Conservation (phyloP, 805 yeast species). For the Schwanniomyces vanrijiae region DNA sequence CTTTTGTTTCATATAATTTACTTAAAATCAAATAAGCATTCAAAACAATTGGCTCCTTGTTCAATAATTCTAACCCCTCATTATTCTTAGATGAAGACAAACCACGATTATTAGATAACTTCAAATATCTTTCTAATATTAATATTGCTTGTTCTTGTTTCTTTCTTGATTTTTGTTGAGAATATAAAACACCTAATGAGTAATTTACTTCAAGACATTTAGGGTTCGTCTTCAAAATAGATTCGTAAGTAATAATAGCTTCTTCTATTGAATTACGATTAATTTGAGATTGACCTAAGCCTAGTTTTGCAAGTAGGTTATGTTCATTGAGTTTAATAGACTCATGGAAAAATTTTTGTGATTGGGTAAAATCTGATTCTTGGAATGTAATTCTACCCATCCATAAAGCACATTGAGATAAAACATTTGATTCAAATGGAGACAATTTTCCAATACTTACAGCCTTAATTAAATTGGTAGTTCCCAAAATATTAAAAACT, state of each 20-base stretch:
- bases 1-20: slow-evolving; percentile 64
- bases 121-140: slow-evolving; percentile 68
- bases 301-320: slow-evolving; percentile 71
- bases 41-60: slow-evolving; percentile 56
- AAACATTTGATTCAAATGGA: slow-evolving; percentile 26
- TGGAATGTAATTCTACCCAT: slow-evolving; percentile 74
- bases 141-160: slow-evolving; percentile 56
- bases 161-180: slow-evolving; percentile 41
- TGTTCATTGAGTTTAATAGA: slow-evolving; percentile 65
- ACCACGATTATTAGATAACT: slow-evolving; percentile 53
- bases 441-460: slow-evolving; percentile 20
- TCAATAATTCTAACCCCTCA: slow-evolving; percentile 19
- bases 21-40: slow-evolving; percentile 72
- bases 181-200: slow-evolving; percentile 73
- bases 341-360: slow-evolving; percentile 72
- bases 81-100: slow-evolving; percentile 22
- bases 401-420: slow-evolving; percentile 63
- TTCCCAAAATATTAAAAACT: slow-evolving; percentile 25
- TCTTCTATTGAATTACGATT: slow-evolving; percentile 75
- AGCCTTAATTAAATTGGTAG: slow-evolving; percentile 12
- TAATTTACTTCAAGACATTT: slow-evolving; percentile 73
- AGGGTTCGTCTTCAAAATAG: slow-evolving; percentile 61
- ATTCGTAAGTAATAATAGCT: slow-evolving; percentile 83
- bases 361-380: slow-evolving; percentile 58
- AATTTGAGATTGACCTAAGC: slow-evolving; percentile 82